Conservation (phyloP, 164 flowering plant genomes). For the Magnolia changhungtana region DNA sequence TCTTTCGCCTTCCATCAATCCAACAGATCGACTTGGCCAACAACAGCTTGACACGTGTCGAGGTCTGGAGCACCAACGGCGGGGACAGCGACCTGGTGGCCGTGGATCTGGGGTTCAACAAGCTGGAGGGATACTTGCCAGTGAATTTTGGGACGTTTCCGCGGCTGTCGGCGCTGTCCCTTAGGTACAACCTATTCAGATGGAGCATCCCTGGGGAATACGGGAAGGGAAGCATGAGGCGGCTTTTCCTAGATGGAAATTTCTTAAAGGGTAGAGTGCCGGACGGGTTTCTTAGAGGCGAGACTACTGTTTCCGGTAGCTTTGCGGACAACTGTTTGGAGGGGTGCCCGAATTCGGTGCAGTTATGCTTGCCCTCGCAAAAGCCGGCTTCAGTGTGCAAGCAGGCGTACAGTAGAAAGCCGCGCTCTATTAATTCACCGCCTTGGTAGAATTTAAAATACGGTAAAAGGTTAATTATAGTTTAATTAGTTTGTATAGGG, state of each 20-base stretch:
- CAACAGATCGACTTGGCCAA: slow-evolving; percentile 73
- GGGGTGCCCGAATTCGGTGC: slow-evolving; percentile 51
- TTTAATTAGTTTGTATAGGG: too few relatives aligned
- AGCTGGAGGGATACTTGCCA: slow-evolving; percentile 51
- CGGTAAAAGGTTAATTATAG: too few relatives aligned
- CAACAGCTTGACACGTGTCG: slow-evolving; percentile 60
- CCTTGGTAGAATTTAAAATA: too few relatives aligned
- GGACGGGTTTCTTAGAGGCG: slow-evolving; percentile 37
- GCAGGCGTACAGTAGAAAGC: slow-evolving; percentile 45
- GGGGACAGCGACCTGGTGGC: slow-evolving; percentile 53
- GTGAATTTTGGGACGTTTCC: slow-evolving; percentile 45
- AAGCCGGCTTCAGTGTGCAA: slow-evolving; percentile 59
- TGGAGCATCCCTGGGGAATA: slow-evolving; percentile 70
- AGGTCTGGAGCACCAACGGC: slow-evolving; percentile 33
- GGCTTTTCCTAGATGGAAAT: slow-evolving; percentile 78
- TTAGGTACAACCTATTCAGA: slow-evolving; percentile 58
- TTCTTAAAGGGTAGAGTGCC: slow-evolving; percentile 75
- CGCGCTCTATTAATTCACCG: background rate
- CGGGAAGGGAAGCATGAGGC: slow-evolving; percentile 41
- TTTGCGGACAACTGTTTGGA: slow-evolving; percentile 73
- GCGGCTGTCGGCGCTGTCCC: slow-evolving; percentile 49
- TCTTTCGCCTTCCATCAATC: slow-evolving; percentile 55
- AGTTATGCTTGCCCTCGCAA: slow-evolving; percentile 65
- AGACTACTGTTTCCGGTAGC: slow-evolving; percentile 49
- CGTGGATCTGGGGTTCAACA: slow-evolving; percentile 74